Evolutionary conservation across 495 filamentous ascomycete genomes (phyloP).

Genomic region (Copromyces sp.): DNA sequence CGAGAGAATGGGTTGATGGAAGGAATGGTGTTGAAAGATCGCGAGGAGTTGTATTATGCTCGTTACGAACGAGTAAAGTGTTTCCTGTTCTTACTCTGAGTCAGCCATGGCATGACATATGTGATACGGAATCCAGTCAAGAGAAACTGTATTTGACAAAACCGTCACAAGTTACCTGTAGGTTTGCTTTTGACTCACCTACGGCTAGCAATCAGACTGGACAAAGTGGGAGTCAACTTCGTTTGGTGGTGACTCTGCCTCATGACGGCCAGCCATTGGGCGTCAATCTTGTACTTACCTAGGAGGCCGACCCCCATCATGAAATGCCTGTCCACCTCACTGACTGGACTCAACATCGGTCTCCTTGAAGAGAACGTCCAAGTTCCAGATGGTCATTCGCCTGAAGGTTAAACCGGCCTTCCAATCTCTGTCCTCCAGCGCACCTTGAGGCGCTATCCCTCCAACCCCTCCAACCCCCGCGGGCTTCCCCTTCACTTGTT

Average conservation of each 20-base stretch:
- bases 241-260: not conserved
- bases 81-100: not conserved
- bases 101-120: not conserved
- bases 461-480: no score
- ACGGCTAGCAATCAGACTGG: not conserved
- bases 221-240: not conserved
- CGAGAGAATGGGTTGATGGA: not conserved
- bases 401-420: no score
- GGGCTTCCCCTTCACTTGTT: no score
- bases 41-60: not conserved
- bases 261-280: not conserved
- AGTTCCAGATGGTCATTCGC: not conserved
- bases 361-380: no score
- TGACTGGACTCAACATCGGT: no score
- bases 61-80: not conserved
- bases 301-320: no score
- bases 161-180: not conserved
- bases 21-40: not conserved
- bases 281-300: not conserved
- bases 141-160: not conserved
- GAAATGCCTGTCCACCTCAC: no score
- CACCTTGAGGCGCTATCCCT: no score
- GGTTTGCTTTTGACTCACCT: not conserved
- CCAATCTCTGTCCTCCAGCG: no score
- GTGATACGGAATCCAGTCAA: not conserved